Percentiles rank a stretch among this genome's conserved stretches.
Evolutionary conservation across 371 early-diverging fungal genomes (phyloP).

Genomic region (Rhizomucor miehei): DNA sequence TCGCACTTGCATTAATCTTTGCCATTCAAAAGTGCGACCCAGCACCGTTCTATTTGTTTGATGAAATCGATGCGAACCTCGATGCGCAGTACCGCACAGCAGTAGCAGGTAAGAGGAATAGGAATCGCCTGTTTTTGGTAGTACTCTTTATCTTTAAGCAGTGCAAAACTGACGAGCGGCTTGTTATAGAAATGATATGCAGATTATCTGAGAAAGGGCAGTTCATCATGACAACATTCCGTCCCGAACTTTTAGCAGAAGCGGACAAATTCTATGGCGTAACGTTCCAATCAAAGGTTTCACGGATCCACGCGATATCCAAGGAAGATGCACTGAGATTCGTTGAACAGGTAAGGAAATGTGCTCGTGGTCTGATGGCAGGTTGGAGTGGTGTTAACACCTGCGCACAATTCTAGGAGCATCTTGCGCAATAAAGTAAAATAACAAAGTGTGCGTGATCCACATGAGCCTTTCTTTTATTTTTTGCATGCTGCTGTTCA

Average conservation of each 20-base stretch:
- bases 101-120: conserved; percentile 69
- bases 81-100: conserved; percentile 96
- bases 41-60: conserved; percentile 99
- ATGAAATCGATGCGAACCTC: conserved; percentile 99
- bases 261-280: conserved; percentile 97
- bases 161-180: no score
- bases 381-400: background rate
- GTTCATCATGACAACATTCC: conserved; percentile 98
- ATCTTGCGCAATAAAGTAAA: background rate
- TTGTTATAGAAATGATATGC: conserved; percentile 76
- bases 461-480: background rate
- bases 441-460: no score
- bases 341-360: conserved; percentile 54
- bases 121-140: no score
- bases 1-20: conserved; percentile 97
- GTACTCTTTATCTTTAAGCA: no score
- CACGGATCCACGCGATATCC: conserved; percentile 63
- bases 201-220: conserved; percentile 85
- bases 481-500: conserved; percentile 1
- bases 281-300: conserved; percentile 86
- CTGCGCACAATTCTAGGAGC: conserved; percentile 1
- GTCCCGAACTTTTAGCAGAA: conserved; percentile 88
- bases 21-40: conserved; percentile 99
- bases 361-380: background rate
- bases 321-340: conserved; percentile 71